These are phyloP conservation scores for Citrus trifoliata DNA, from an alignment of 345 rosid genomes.

Conservation along the genomic window DNA sequence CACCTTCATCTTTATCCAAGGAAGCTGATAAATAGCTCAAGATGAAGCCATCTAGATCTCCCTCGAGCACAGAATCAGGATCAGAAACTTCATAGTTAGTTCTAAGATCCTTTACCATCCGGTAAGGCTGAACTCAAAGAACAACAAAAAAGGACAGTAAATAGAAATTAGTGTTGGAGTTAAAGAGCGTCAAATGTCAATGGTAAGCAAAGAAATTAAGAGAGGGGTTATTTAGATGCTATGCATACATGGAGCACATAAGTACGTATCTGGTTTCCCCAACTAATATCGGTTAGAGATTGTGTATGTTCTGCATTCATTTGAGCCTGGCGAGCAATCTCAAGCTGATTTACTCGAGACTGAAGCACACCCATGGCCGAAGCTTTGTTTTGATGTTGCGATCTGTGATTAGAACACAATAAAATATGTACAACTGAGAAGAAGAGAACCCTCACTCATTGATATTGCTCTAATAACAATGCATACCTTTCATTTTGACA, in stretches of 20 bases:
- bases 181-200: background rate
- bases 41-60: slow-evolving; percentile 82
- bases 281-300: slow-evolving; percentile 81
- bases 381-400: slow-evolving; percentile 90
- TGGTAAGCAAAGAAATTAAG: background rate
- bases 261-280: slow-evolving; percentile 94
- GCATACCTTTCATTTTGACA: slow-evolving; percentile 88
- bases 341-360: slow-evolving; percentile 86
- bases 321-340: slow-evolving; percentile 84
- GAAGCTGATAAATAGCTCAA: slow-evolving; percentile 77
- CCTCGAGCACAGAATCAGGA: slow-evolving; percentile 88
- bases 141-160: background rate
- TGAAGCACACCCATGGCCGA: slow-evolving; percentile 96
- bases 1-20: slow-evolving; percentile 51
- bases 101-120: slow-evolving; percentile 91
- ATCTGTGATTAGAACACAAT: slow-evolving; percentile 33
- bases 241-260: slow-evolving; percentile 83
- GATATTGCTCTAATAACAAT: background rate
- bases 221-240: background rate
- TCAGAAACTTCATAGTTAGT: slow-evolving; percentile 87
- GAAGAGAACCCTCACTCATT: background rate
- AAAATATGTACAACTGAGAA: background rate
- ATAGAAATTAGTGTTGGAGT: background rate
- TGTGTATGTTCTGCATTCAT: slow-evolving; percentile 91
- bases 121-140: slow-evolving; percentile 61